These are phyloP conservation scores for Clavispora vitiphila DNA, from an alignment of 805 yeast species.

Conservation along the genomic window DNA sequence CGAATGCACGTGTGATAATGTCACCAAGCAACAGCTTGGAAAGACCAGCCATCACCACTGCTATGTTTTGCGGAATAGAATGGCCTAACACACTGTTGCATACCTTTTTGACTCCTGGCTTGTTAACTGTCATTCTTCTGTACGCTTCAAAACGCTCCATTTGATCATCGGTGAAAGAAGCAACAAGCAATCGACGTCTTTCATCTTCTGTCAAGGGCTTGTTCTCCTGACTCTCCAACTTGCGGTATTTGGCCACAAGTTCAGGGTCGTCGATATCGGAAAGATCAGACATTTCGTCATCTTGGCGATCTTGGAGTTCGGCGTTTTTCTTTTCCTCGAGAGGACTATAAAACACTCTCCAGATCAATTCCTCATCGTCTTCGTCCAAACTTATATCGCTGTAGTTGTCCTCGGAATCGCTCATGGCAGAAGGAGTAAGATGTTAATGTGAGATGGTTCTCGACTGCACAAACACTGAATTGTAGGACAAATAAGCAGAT, in stretches of 20 bases:
- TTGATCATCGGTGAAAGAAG: slow-evolving; percentile 75
- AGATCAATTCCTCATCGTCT: slow-evolving; percentile 41
- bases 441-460: not conserved
- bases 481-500: no score
- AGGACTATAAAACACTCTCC: slow-evolving; percentile 36
- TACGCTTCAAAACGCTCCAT: slow-evolving; percentile 83
- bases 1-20: slow-evolving; percentile 74
- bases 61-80: slow-evolving; percentile 71
- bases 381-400: slow-evolving; percentile 40
- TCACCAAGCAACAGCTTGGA: slow-evolving; percentile 90
- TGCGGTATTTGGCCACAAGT: slow-evolving; percentile 25
- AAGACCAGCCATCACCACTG: slow-evolving; percentile 78
- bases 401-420: slow-evolving; percentile 14
- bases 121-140: slow-evolving; percentile 60
- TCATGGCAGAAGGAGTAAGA: slow-evolving; percentile 5
- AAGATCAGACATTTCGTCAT: slow-evolving; percentile 10
- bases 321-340: slow-evolving; percentile 11
- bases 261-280: slow-evolving; percentile 20
- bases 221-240: slow-evolving; percentile 29
- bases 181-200: slow-evolving; percentile 55
- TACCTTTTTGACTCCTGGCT: slow-evolving; percentile 72
- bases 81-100: slow-evolving; percentile 78
- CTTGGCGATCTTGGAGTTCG: slow-evolving; percentile 10
- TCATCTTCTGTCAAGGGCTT: slow-evolving; percentile 44
- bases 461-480: not conserved